Evolutionary conservation across 495 filamentous ascomycete genomes (phyloP).

Genomic region (Schizothecium vesticola): DNA sequence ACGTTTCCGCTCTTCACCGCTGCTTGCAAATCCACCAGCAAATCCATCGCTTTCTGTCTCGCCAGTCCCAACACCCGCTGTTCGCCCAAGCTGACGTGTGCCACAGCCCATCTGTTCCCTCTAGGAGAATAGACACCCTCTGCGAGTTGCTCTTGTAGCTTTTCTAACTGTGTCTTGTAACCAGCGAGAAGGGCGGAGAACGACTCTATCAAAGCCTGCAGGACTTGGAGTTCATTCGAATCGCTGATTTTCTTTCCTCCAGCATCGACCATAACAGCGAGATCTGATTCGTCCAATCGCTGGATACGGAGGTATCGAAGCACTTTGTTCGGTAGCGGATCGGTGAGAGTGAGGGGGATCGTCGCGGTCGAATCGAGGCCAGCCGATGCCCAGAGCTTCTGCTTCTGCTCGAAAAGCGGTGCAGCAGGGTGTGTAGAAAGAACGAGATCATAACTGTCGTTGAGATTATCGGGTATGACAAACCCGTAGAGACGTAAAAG

Average conservation of each 20-base stretch:
- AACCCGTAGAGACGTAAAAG: slow-evolving; percentile 34
- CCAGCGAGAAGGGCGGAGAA: slow-evolving; percentile 24
- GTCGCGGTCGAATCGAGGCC: slow-evolving; percentile 28
- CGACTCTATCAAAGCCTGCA: slow-evolving; percentile 25
- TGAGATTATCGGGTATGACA: slow-evolving; percentile 27
- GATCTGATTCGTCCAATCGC: slow-evolving; percentile 23
- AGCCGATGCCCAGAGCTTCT: slow-evolving; percentile 29
- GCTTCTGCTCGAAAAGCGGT: slow-evolving; percentile 28
- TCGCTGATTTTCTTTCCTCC: slow-evolving; percentile 27
- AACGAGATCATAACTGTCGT: slow-evolving; percentile 32
- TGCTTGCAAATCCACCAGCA: too few species aligned
- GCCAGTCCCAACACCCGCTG: slow-evolving; percentile 33
- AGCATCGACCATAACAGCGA: slow-evolving; percentile 20
- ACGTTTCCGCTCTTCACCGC: slow-evolving; percentile 23
- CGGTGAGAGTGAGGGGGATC: slow-evolving; percentile 29
- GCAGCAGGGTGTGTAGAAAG: slow-evolving; percentile 27
- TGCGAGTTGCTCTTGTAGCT: slow-evolving; percentile 30
- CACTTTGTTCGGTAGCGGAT: slow-evolving; percentile 28
- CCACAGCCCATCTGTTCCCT: slow-evolving; percentile 32
- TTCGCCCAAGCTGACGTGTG: slow-evolving; percentile 33
- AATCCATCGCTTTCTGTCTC: slow-evolving; percentile 28
- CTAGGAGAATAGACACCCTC: slow-evolving; percentile 28
- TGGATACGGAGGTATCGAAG: slow-evolving; percentile 31
- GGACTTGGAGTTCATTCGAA: slow-evolving; percentile 28
- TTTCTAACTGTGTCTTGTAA: slow-evolving; percentile 29